A percentile compares a stretch with the other conserved stretches of the same genome.
Evolutionary conservation across 2,329 filamentous ascomycete species (phyloP).

Genomic region (Xylariaceae sp.): DNA sequence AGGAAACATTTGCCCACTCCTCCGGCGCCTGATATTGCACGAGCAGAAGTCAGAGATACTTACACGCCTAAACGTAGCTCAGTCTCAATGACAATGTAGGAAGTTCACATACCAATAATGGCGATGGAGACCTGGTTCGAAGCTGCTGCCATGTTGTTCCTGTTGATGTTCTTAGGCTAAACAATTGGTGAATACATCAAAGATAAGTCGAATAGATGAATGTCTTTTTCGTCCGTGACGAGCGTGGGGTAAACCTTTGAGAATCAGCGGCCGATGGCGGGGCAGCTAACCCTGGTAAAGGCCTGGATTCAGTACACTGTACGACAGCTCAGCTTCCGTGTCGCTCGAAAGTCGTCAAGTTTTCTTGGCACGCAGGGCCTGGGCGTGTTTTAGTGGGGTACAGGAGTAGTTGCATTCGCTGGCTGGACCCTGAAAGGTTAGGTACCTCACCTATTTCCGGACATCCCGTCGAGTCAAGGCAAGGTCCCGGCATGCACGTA

Average conservation of each 20-base stretch:
- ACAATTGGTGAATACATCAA: neutral
- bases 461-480: too few relatives aligned
- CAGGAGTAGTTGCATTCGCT: too few relatives aligned
- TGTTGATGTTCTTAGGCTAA: conserved; percentile 26
- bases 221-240: neutral
- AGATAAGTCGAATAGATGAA: conserved; percentile 1
- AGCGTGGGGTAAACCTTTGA: conserved; percentile 17
- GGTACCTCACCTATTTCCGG: too few relatives aligned
- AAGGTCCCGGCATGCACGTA: too few relatives aligned
- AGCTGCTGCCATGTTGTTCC: conserved; percentile 25
- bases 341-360: too few relatives aligned
- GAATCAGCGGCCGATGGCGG: conserved; percentile 27
- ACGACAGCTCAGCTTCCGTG: too few relatives aligned
- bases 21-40: conserved; percentile 64
- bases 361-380: too few relatives aligned
- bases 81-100: neutral
- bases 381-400: too few relatives aligned
- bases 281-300: conserved; percentile 13
- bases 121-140: conserved; percentile 49
- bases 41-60: conserved; percentile 5
- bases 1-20: conserved; percentile 93
- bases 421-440: too few relatives aligned
- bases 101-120: conserved; percentile 37
- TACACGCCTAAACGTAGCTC: neutral
- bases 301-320: too few relatives aligned